Base-by-base conservation (phyloP, 345 rosid genomes). In the Tarenaya hassleriana region DNA sequence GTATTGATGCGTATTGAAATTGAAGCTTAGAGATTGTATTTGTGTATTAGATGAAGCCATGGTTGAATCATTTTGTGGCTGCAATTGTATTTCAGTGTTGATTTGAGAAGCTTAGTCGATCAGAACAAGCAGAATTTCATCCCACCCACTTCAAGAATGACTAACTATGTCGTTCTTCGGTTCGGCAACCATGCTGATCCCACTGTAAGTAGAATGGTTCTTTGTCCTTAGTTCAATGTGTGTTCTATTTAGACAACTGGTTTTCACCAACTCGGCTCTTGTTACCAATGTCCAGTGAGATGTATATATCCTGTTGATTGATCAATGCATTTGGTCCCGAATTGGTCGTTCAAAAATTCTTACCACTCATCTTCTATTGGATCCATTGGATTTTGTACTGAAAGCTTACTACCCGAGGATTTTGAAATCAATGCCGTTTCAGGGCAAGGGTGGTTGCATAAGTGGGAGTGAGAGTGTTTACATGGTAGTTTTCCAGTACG, bases 401-500 rank as follows among this genome's bases (percentile, higher is more conserved):
- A 4, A 46, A 21, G 13, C 16, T 49, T 16, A 21, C 29, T 24
- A n/a, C 29, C 5, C 5, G 29, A 24, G 29, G 41, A 37, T 2
- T 13, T 37, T 13, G 12, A 8, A 43, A 29, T 17, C 44, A 43
- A 58, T 45, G 27, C 62, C 70, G 51, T 73, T 71, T 54, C 80
- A 91, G 96, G 90, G 80, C 20, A 50, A 52, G 16, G 81, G 88
- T 27, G 67, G 82, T 60, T 73, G 72, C 63, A 72, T 81, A 51
- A 79, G 78, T 47, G 94, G 85, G 62, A 85, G 91, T 63, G 72
- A 80, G 46, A 79, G 91, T 69, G 77, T 79, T 55, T 92, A 71
- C 82, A 77, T 92, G 94, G 90, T 92, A 13, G 91, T 88, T 32
- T 83, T 78, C 61, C 98, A 88, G 57, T 88, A 92, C 50, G 98